phyloP scores from a whole-genome alignment of 805 yeast species.

The Naumovozyma baii region DNA sequence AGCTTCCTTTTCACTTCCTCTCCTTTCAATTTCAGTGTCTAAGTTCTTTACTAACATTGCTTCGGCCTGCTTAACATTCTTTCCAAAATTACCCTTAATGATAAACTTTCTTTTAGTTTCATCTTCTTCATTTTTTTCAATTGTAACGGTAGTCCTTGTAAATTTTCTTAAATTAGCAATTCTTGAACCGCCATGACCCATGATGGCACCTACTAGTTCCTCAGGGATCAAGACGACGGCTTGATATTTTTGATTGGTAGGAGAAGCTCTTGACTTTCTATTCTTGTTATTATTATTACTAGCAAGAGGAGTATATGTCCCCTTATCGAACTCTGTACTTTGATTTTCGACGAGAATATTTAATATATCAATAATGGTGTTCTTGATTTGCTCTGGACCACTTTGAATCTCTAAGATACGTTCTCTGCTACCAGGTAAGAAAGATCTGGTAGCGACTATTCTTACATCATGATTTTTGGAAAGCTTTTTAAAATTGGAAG shows the following conservation, averaged over 20 bases:
- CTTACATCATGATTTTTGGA: conserved; percentile 47
- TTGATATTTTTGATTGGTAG: conserved; percentile 4
- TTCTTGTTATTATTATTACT: neutral
- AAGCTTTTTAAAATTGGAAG: conserved; percentile 64
- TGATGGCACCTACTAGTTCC: conserved; percentile 76
- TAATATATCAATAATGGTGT: conserved; percentile 45
- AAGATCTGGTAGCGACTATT: conserved; percentile 81
- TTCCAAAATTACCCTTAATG: conserved; percentile 42
- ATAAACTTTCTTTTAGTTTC: conserved; percentile 53
- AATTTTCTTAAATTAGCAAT: conserved; percentile 74
- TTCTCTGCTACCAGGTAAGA: conserved; percentile 69
- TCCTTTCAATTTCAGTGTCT: conserved; percentile 44
- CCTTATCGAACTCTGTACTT: conserved; percentile 14
- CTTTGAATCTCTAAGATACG: conserved; percentile 83
- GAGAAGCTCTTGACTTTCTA: neutral
- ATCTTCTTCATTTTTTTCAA: conserved; percentile 57
- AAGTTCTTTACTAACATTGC: conserved; percentile 43
- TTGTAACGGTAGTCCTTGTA: conserved; percentile 67
- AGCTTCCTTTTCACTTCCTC: neutral
- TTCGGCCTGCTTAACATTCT: conserved; percentile 44
- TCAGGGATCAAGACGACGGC: conserved; percentile 42
- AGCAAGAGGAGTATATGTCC: conserved; percentile 46
- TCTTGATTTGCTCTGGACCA: neutral
- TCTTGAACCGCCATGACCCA: conserved; percentile 74
- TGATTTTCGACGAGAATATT: conserved; percentile 47